Conservation (phyloP, 1,284 basidiomycete genomes). For the Ustilago curta region DNA sequence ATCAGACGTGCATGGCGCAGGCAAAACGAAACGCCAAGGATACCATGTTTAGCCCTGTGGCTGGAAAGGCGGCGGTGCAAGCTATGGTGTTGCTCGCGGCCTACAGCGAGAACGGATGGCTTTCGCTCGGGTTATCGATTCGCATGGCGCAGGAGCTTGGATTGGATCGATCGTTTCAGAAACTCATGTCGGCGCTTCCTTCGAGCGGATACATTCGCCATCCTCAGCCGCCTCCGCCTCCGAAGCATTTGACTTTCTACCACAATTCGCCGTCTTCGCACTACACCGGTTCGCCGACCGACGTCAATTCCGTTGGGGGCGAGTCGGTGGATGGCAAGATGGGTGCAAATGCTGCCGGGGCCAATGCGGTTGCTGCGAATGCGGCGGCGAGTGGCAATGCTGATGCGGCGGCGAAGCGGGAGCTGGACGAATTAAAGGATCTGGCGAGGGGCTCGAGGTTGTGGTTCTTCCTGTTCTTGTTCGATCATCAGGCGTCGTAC, state of each 20-base stretch:
- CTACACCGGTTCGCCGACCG: slow-evolving; percentile 41
- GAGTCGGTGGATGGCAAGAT: slow-evolving; percentile 32
- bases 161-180: slow-evolving; percentile 87
- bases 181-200: slow-evolving; percentile 73
- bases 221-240: slow-evolving; percentile 24
- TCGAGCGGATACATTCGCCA: slow-evolving; percentile 28
- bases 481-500: slow-evolving; percentile 84
- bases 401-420: slow-evolving; percentile 24
- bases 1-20: slow-evolving; percentile 90
- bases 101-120: slow-evolving; percentile 93
- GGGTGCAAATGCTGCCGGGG: slow-evolving; percentile 14
- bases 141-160: slow-evolving; percentile 93
- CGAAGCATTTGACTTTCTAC: slow-evolving; percentile 49
- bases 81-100: slow-evolving; percentile 90
- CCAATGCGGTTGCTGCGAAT: slow-evolving; percentile 25
- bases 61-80: slow-evolving; percentile 92
- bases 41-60: slow-evolving; percentile 89
- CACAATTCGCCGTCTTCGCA: slow-evolving; percentile 74
- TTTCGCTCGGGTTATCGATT: slow-evolving; percentile 90
- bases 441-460: slow-evolving; percentile 75
- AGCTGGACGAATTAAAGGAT: slow-evolving; percentile 45
- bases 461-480: slow-evolving; percentile 93
- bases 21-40: slow-evolving; percentile 92
- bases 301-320: slow-evolving; percentile 29
- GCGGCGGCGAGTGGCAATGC: slow-evolving; percentile 21